These are phyloP conservation scores for Thalia dealbata DNA, from an alignment of 176 grass and related monocot genomes.

Conservation along the genomic window DNA sequence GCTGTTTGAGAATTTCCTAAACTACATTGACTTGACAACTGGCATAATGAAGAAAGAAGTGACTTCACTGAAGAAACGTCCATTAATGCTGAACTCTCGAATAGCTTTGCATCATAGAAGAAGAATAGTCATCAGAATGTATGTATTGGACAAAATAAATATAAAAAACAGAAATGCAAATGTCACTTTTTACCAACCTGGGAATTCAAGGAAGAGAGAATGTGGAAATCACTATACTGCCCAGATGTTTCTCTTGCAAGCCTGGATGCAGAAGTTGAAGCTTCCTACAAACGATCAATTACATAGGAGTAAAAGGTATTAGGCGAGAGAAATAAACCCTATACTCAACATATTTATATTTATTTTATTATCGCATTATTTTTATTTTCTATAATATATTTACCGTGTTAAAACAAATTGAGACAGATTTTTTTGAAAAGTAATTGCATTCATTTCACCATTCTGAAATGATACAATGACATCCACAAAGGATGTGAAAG, in stretches of 20 bases:
- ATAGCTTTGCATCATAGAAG: constrained; percentile 50
- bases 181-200: constrained; percentile 47
- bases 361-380: too few relatives aligned
- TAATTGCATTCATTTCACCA: too few relatives aligned
- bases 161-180: not conserved
- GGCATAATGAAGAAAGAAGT: constrained; percentile 77
- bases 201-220: constrained; percentile 98
- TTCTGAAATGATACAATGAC: too few relatives aligned
- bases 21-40: constrained; percentile 89
- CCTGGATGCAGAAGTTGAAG: constrained; percentile 86
- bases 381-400: too few relatives aligned
- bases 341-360: too few relatives aligned
- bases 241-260: constrained; percentile 82
- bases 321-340: too few relatives aligned
- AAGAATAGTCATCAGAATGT: constrained; percentile 15
- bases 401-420: too few relatives aligned
- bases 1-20: constrained; percentile 44
- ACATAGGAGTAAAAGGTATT: not conserved
- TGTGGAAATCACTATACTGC: constrained; percentile 97
- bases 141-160: constrained; percentile 10
- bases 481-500: too few relatives aligned
- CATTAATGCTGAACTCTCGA: constrained; percentile 98
- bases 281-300: constrained; percentile 46
- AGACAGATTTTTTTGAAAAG: too few relatives aligned
- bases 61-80: constrained; percentile 84